These are phyloP conservation scores for Oropetium thomaeum DNA, from an alignment of 176 grass and related monocot genomes.

Conservation along the genomic window DNA sequence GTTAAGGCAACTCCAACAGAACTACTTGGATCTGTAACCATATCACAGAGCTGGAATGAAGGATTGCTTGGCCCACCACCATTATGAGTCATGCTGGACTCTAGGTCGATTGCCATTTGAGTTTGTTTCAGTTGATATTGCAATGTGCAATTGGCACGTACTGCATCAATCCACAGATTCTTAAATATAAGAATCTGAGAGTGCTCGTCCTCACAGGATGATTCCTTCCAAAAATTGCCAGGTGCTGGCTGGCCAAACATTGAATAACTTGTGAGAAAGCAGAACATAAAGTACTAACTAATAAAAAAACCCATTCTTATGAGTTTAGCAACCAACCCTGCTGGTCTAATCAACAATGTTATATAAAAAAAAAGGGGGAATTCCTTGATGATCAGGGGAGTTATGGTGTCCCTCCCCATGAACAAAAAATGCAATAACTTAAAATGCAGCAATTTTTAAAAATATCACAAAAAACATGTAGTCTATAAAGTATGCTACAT, in stretches of 20 bases:
- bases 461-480: too few relatives aligned
- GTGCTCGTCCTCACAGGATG: constrained; percentile 27
- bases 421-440: neutral
- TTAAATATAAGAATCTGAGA: constrained; percentile 47
- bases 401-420: neutral
- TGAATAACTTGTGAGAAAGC: constrained; percentile 28
- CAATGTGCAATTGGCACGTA: constrained; percentile 45
- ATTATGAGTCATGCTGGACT: constrained; percentile 29
- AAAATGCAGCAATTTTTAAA: neutral
- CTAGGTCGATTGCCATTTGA: constrained; percentile 33
- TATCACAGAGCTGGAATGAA: constrained; percentile 27
- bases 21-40: constrained; percentile 20
- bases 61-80: constrained; percentile 29
- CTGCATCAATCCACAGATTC: constrained; percentile 56
- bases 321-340: neutral
- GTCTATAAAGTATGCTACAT: neutral
- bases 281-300: neutral
- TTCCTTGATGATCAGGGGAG: neutral
- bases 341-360: neutral
- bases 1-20: constrained; percentile 12
- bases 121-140: constrained; percentile 61
- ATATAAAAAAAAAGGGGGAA: neutral
- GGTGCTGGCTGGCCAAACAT: constrained; percentile 34
- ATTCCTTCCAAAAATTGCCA: constrained; percentile 23
- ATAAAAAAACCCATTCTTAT: neutral